Percentiles rank a stretch among this genome's conserved stretches.
phyloP scores from a whole-genome alignment of 2,329 filamentous ascomycete species.

The Penicillium sp. region DNA sequence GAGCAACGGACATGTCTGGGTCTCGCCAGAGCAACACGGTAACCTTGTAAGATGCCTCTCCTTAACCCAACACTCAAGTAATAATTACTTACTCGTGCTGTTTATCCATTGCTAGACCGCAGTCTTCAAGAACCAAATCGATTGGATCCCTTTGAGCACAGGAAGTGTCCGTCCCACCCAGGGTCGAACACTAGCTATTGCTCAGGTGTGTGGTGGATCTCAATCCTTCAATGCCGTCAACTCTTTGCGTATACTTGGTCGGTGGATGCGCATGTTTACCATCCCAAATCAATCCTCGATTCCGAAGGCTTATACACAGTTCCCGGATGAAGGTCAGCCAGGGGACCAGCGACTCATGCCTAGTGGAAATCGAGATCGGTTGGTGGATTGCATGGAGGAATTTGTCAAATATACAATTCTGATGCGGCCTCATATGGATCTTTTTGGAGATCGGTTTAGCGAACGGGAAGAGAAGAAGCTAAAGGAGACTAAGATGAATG shows the following conservation, averaged over 20 bases:
- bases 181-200: constrained; percentile 62
- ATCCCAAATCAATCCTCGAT: constrained; percentile 67
- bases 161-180: constrained; percentile 66
- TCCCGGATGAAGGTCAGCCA: constrained; percentile 51
- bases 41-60: constrained; percentile 51
- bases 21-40: constrained; percentile 67
- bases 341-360: constrained; percentile 54
- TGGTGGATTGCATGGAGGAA: constrained; percentile 70
- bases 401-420: constrained; percentile 68
- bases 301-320: constrained; percentile 64
- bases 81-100: not conserved
- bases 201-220: constrained; percentile 64
- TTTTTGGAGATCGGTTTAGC: constrained; percentile 65
- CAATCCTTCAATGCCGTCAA: constrained; percentile 70
- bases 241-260: constrained; percentile 62
- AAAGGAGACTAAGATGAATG: constrained; percentile 19
- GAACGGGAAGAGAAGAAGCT: constrained; percentile 48
- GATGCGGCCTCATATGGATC: constrained; percentile 61
- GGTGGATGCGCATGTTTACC: constrained; percentile 70
- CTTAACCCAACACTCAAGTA: not conserved
- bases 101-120: constrained; percentile 45
- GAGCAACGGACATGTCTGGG: constrained; percentile 68
- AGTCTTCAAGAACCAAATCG: constrained; percentile 70
- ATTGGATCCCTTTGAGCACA: constrained; percentile 65
- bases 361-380: constrained; percentile 58